These are phyloP conservation scores for Arthroderma uncinatum DNA, from an alignment of 2,329 filamentous ascomycete species.

Conservation along the genomic window DNA sequence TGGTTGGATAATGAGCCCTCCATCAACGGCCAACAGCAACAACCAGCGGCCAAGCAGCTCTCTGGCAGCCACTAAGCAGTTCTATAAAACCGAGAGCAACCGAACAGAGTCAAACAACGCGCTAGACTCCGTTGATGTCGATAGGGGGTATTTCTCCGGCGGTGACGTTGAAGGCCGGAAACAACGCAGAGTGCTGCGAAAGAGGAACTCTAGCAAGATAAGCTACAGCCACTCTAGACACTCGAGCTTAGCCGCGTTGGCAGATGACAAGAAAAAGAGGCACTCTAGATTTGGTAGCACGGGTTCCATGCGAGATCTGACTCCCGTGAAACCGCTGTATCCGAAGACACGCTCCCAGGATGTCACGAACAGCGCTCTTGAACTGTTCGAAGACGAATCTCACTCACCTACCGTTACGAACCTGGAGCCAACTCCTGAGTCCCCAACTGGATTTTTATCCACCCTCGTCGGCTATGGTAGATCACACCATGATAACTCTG, in stretches of 20 bases:
- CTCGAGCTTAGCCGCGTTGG: slow-evolving; percentile 49
- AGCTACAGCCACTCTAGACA: slow-evolving; percentile 52
- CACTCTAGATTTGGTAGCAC: slow-evolving; percentile 71
- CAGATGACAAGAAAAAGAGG: slow-evolving; percentile 60
- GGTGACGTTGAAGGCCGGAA: slow-evolving; percentile 67
- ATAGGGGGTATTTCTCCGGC: slow-evolving; percentile 88
- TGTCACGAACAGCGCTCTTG: slow-evolving; percentile 46
- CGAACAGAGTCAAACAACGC: slow-evolving; percentile 8
- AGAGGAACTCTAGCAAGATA: slow-evolving; percentile 43
- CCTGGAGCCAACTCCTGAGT: slow-evolving; percentile 41
- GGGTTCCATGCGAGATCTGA: slow-evolving; percentile 56
- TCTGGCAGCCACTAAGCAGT: slow-evolving; percentile 17
- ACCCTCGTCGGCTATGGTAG: slow-evolving; percentile 30
- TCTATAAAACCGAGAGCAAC: slow-evolving; percentile 16
- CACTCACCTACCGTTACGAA: slow-evolving; percentile 47
- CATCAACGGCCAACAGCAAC: slow-evolving; percentile 19
- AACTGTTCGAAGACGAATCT: slow-evolving; percentile 31
- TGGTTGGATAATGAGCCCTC: slow-evolving; percentile 44
- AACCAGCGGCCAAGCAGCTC: slow-evolving; percentile 27
- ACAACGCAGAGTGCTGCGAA: slow-evolving; percentile 64
- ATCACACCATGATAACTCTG: slow-evolving; percentile 39
- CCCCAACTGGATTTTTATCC: slow-evolving; percentile 29
- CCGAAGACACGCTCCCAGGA: slow-evolving; percentile 49
- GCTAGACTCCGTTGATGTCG: slow-evolving; percentile 50
- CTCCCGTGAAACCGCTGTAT: slow-evolving; percentile 56